Base-by-base conservation (phyloP, 2,329 filamentous ascomycete genomes). In the Arthrobotrys musiformis region DNA sequence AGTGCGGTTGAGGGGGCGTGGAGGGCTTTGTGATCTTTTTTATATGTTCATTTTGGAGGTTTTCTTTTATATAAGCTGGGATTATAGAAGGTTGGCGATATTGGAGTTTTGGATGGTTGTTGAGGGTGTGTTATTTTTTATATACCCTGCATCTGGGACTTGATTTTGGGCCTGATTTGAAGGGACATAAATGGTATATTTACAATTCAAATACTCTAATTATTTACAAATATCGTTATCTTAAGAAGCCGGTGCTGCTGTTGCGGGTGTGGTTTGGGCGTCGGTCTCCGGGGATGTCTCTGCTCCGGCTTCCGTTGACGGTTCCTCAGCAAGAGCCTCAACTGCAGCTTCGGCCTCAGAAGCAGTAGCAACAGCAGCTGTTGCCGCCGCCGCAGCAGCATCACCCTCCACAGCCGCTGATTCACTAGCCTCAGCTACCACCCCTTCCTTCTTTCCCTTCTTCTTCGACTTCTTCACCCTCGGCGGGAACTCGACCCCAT, bases 401-500 rank as follows among this genome's bases (percentile, higher is more conserved):
- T 50, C 70, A 22, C 24, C 62, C n/a, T 28, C 35, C 17, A 22
- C 58, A 7, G 28, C 63, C 19, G 26, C 15, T 1, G 52, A 40
- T 35, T 40, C 63, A 28, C 17, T n/a, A 17, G 17, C 40, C 22
- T 24, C 35, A 7, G 26, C 46, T 26, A 54, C 48, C 4, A 9
- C 33, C 30, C 4, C 33, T 24, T n/a, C 63, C 33, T 46, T 26
- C 37, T 54, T 37, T 7, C n/a, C 17, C 26, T 50, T 63, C 52
- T 63, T 48, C 15, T 24, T 33, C 46, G 35, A 50, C 66, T 67
- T 77, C 24, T 42, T 26, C 60, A 37, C 67, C 35, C 69, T 78
- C 46, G 52, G 61, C 17, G 63, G 67, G 30, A 72, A 62, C 2
- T 11, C n/a, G 52, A 62, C 50, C 44, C 79, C 75, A 82, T 97